Conservation (phyloP, 345 rosid species). For the Psidium friedrichsthalianum region DNA sequence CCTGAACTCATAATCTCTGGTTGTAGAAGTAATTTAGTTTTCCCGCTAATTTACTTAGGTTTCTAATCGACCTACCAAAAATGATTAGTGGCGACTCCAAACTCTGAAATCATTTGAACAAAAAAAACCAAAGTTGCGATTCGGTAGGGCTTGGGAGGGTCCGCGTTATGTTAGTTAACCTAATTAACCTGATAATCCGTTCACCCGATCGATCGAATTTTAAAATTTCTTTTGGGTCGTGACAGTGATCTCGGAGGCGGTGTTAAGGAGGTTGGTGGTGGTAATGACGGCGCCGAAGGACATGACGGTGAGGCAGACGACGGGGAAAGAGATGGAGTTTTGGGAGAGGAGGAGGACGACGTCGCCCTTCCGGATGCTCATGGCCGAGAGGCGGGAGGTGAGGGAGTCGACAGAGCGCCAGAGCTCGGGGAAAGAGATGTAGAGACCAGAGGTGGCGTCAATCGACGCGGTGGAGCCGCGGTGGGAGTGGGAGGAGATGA, state of each 20-base stretch:
- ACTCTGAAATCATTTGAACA: too few species aligned
- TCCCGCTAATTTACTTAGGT: too few species aligned
- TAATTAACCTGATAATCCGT: too few species aligned
- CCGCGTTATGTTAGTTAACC: too few species aligned
- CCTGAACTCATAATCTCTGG: too few species aligned
- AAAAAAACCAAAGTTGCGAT: too few species aligned
- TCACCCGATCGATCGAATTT: too few species aligned
- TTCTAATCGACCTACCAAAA: too few species aligned
- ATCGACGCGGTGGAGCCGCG: slow-evolving; percentile 66
- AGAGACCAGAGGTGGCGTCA: slow-evolving; percentile 66
- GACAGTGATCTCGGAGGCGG: slow-evolving; percentile 56
- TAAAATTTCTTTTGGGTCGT: too few species aligned
- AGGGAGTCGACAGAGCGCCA: slow-evolving; percentile 75
- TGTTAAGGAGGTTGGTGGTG: slow-evolving; percentile 81
- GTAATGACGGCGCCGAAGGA: slow-evolving; percentile 87
- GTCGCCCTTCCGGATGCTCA: slow-evolving; percentile 76
- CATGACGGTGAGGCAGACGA: slow-evolving; percentile 91
- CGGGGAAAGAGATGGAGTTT: slow-evolving; percentile 74
- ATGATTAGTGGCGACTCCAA: too few species aligned
- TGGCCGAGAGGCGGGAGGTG: slow-evolving; percentile 34
- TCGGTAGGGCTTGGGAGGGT: too few species aligned
- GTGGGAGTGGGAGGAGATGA: slow-evolving; percentile 75
- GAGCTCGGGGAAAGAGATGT: slow-evolving; percentile 52
- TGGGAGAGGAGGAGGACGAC: slow-evolving; percentile 85
- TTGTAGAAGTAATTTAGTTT: too few species aligned